Percentiles rank a stretch among this genome's conserved stretches.
phyloP scores from a whole-genome alignment of 225 moss, liverwort and hornwort genomes.

The Polytrichum formosum region DNA sequence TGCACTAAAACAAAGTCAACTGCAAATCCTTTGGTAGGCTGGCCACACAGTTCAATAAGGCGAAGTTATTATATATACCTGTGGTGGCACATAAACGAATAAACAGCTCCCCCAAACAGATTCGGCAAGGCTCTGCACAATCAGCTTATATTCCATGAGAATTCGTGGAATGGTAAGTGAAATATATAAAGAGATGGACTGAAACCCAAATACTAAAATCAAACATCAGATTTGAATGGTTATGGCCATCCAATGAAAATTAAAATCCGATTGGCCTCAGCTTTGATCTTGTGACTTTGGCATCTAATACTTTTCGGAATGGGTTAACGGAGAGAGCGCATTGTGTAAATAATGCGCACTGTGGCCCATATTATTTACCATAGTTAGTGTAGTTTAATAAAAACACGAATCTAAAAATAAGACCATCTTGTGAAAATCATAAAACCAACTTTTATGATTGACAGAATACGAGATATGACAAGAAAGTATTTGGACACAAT shows the following conservation, averaged over 20 bases:
- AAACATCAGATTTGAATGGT: too few relatives aligned
- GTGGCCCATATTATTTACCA: too few relatives aligned
- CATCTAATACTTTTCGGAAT: too few relatives aligned
- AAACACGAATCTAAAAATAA: background rate
- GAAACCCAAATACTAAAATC: background rate
- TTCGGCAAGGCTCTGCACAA: slow-evolving; percentile 83
- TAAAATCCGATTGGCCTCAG: too few relatives aligned
- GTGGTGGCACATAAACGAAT: slow-evolving; percentile 99
- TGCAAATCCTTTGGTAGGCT: background rate
- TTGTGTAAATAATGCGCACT: too few relatives aligned
- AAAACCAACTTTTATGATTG: background rate
- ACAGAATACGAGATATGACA: background rate
- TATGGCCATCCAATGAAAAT: too few relatives aligned
- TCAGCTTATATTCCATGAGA: slow-evolving; percentile 9
- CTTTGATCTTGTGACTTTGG: too few relatives aligned
- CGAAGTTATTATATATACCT: slow-evolving; percentile 37
- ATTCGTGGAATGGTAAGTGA: background rate
- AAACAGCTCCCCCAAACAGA: slow-evolving; percentile 97
- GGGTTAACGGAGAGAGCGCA: too few relatives aligned
- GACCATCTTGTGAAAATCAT: background rate
- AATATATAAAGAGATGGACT: background rate
- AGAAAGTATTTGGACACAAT: background rate
- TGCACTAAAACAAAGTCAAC: background rate
- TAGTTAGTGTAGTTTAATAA: too few relatives aligned
- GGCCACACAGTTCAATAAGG: background rate